Conservation (phyloP, 345 rosid species). For the Ailanthus altissimus region DNA sequence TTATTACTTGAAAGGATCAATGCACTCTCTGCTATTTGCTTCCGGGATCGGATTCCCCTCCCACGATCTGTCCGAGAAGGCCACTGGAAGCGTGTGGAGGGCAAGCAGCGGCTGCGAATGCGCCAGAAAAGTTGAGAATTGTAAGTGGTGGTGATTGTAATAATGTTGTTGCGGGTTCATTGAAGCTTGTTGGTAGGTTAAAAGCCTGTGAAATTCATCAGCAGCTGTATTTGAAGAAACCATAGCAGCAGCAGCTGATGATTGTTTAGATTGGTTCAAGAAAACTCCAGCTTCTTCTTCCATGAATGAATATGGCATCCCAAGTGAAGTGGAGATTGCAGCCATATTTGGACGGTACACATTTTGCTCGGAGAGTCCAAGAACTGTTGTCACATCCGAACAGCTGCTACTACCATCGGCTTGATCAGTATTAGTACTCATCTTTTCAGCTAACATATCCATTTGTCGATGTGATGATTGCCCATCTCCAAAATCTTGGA, state of each 20-base stretch:
- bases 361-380: constrained; percentile 61
- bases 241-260: background rate
- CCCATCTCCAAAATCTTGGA: constrained; percentile 22
- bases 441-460: constrained; percentile 31
- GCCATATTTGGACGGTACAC: constrained; percentile 44
- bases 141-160: constrained; percentile 35
- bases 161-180: constrained; percentile 40
- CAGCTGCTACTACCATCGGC: constrained; percentile 46
- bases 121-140: constrained; percentile 35
- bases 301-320: constrained; percentile 30
- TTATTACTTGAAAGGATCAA: constrained; percentile 62
- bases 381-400: constrained; percentile 66
- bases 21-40: constrained; percentile 45
- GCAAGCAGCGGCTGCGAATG: constrained; percentile 44
- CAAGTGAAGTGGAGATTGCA: constrained; percentile 31
- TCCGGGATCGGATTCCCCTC: constrained; percentile 85
- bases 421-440: constrained; percentile 34
- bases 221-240: constrained; percentile 31
- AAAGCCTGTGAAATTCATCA: constrained; percentile 75
- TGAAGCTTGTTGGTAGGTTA: constrained; percentile 56
- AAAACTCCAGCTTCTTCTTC: constrained; percentile 23
- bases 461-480: constrained; percentile 23
- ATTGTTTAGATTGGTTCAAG: too few species aligned
- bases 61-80: constrained; percentile 70
- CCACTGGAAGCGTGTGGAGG: constrained; percentile 42